Evolutionary conservation across 139 green algal genomes (phyloP).

Genomic region (Eudorina sp.): DNA sequence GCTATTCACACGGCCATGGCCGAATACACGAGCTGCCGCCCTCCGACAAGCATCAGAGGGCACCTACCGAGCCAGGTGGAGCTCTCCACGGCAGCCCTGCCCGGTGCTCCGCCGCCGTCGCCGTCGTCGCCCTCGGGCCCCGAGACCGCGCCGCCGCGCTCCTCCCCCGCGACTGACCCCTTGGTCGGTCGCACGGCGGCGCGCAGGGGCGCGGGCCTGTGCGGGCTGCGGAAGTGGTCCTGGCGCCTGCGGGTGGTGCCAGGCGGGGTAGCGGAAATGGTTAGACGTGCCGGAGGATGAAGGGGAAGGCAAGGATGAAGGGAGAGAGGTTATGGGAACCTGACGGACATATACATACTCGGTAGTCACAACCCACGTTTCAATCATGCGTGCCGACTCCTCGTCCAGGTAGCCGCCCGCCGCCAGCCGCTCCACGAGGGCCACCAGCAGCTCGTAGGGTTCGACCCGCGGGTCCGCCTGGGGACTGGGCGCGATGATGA

Average conservation of each 20-base stretch:
- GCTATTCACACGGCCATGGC: too few relatives aligned
- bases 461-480: neutral
- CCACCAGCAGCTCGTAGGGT: neutral
- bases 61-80: neutral
- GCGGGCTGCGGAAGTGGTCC: neutral
- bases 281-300: too few relatives aligned
- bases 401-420: neutral
- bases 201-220: neutral
- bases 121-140: neutral
- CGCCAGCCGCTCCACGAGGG: neutral
- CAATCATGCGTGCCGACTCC: neutral
- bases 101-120: neutral
- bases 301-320: too few relatives aligned
- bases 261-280: too few relatives aligned
- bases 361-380: conserved; percentile 2
- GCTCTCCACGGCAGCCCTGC: neutral
- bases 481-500: conserved; percentile 33
- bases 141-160: neutral
- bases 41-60: neutral
- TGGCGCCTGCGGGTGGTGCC: neutral
- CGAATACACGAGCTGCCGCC: neutral
- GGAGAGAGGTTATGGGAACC: too few relatives aligned
- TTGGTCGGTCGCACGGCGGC: neutral
- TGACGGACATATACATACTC: too few relatives aligned
- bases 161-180: neutral